Evolutionary conservation across 306 rosid genomes (phyloP).

Genomic region (Corylus heterophylla): DNA sequence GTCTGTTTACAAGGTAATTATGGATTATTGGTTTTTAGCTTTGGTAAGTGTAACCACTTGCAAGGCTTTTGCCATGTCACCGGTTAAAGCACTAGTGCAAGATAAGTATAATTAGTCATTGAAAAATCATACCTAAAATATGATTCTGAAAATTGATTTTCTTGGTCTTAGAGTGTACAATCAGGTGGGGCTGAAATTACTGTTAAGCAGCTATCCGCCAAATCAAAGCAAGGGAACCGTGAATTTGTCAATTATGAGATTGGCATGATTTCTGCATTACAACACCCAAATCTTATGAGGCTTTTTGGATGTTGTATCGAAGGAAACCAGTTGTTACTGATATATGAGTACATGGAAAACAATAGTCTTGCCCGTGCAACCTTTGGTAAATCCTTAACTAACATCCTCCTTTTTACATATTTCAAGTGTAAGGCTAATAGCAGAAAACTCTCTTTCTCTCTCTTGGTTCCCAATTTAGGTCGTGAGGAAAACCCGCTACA

Average conservation of each 20-base stretch:
- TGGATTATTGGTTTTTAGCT: background rate
- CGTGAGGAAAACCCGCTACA: slow-evolving; percentile 42
- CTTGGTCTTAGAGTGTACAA: slow-evolving; percentile 53
- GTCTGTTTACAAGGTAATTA: slow-evolving; percentile 68
- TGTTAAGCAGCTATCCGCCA: slow-evolving; percentile 83
- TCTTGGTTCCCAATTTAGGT: slow-evolving; percentile 32
- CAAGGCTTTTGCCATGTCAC: background rate
- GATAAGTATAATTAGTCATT: background rate
- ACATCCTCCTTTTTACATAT: background rate
- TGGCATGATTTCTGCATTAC: slow-evolving; percentile 93
- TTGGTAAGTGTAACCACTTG: slow-evolving; percentile 3
- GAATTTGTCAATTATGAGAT: slow-evolving; percentile 77
- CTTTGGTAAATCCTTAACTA: slow-evolving; percentile 53
- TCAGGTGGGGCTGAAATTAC: slow-evolving; percentile 73
- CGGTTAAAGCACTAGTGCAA: background rate
- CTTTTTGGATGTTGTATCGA: slow-evolving; percentile 91
- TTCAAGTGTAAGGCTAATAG: background rate
- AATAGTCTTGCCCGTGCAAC: slow-evolving; percentile 89
- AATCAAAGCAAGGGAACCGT: slow-evolving; percentile 89
- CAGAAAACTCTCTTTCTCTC: background rate
- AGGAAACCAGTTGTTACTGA: slow-evolving; percentile 79
- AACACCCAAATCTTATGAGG: slow-evolving; percentile 87
- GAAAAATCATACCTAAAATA: too few species aligned
- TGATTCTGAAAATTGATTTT: slow-evolving; percentile 4
- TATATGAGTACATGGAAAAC: slow-evolving; percentile 89